These are phyloP conservation scores for Xylariaceae sp. DNA, from an alignment of 2,329 filamentous ascomycete genomes.

Conservation along the genomic window DNA sequence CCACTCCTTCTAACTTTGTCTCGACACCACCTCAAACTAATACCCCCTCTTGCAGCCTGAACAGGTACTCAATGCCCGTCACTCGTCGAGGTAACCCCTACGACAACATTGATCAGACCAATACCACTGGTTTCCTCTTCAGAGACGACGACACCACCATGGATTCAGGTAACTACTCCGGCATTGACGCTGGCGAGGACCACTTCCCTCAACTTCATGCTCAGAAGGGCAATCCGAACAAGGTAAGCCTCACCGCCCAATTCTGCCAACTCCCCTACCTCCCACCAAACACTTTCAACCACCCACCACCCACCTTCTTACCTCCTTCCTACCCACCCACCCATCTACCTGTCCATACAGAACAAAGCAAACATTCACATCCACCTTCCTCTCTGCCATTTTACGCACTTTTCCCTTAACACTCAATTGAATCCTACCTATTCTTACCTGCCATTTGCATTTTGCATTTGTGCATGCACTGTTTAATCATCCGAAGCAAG, in stretches of 20 bases:
- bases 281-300: too few relatives aligned
- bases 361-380: not conserved
- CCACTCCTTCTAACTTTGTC: not conserved
- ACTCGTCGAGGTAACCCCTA: constrained; percentile 66
- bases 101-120: constrained; percentile 74
- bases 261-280: too few relatives aligned
- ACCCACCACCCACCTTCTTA: not conserved
- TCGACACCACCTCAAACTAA: not conserved
- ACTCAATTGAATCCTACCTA: not conserved
- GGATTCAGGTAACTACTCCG: constrained; percentile 65
- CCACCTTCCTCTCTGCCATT: not conserved
- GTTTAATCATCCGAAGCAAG: too few relatives aligned
- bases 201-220: constrained; percentile 81
- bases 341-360: not conserved
- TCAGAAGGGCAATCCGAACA: constrained; percentile 46
- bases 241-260: too few relatives aligned
- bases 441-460: not conserved
- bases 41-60: constrained; percentile 59
- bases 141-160: constrained; percentile 66
- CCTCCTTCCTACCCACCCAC: not conserved
- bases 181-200: constrained; percentile 72
- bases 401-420: not conserved
- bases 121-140: constrained; percentile 82
- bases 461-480: not conserved
- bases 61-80: constrained; percentile 92